Conservation (phyloP, 2,329 filamentous ascomycete genomes). For the Pseudogymnoascus sp. region DNA sequence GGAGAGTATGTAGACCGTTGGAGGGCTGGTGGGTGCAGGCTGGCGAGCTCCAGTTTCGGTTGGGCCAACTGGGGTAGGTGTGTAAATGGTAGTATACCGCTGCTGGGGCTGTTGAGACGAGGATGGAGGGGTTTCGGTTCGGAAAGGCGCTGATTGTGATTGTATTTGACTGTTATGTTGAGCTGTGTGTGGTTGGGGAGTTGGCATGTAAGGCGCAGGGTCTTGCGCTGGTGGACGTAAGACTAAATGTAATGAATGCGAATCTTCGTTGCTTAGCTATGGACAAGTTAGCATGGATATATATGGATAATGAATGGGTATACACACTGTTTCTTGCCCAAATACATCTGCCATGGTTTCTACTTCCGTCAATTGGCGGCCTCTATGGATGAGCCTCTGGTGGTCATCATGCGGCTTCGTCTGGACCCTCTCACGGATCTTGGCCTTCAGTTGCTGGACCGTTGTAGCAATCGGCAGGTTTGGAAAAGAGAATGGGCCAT, state of each 20-base stretch:
- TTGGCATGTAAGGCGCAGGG: background rate
- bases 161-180: background rate
- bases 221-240: conserved; percentile 32
- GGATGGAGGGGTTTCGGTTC: background rate
- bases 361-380: conserved; percentile 45
- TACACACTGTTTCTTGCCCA: conserved; percentile 44
- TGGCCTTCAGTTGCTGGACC: conserved; percentile 49
- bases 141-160: background rate
- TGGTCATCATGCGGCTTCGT: conserved; percentile 44
- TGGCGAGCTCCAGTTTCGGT: conserved; percentile 16
- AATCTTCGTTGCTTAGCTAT: conserved; percentile 38
- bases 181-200: background rate
- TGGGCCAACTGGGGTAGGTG: conserved; percentile 17
- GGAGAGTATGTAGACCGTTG: conserved; percentile 52
- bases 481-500: conserved; percentile 42
- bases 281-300: conserved; percentile 18
- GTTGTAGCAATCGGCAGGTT: conserved; percentile 43
- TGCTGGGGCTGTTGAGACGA: background rate
- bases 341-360: conserved; percentile 51
- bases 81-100: conserved; percentile 9
- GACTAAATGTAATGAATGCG: conserved; percentile 47
- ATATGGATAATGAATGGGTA: background rate
- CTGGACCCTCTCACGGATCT: conserved; percentile 41
- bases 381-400: conserved; percentile 54
- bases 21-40: conserved; percentile 24